Evolutionary conservation across 1,139 yeast species (phyloP).

Genomic region (Magnusiomyces suaveolens): DNA sequence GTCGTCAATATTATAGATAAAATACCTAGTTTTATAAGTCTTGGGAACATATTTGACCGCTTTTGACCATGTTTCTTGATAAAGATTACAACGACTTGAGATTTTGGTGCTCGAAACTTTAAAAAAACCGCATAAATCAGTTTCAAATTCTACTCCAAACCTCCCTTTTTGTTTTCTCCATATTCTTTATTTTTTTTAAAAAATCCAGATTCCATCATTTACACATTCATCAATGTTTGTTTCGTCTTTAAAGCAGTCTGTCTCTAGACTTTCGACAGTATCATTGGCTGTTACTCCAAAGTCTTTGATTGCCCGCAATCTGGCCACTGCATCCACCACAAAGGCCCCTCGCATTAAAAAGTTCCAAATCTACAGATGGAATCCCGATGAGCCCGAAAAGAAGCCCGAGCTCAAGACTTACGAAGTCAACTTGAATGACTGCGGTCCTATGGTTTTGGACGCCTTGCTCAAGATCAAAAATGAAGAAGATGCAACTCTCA

Average conservation of each 20-base stretch:
- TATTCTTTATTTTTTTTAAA: too few relatives aligned
- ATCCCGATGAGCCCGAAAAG: slow-evolving; percentile 90
- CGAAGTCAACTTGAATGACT: slow-evolving; percentile 73
- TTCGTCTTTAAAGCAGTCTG: slow-evolving; percentile 6
- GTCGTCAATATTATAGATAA: too few relatives aligned
- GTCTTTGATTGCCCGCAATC: slow-evolving; percentile 14
- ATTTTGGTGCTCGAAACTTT: too few relatives aligned
- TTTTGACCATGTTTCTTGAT: too few relatives aligned
- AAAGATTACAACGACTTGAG: too few relatives aligned
- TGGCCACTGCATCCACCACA: slow-evolving; percentile 19
- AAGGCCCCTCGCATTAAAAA: slow-evolving; percentile 54
- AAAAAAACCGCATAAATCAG: neutral
- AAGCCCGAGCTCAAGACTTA: slow-evolving; percentile 83
- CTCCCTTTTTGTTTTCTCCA: neutral
- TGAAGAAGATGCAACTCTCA: slow-evolving; percentile 90
- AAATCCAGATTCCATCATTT: too few relatives aligned
- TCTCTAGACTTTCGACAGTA: neutral
- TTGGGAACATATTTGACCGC: too few relatives aligned
- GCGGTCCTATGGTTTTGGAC: slow-evolving; percentile 98
- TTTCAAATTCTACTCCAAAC: neutral
- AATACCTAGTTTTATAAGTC: too few relatives aligned
- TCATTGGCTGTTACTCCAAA: neutral
- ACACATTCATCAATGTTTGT: too few relatives aligned
- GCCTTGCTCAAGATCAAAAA: slow-evolving; percentile 90
- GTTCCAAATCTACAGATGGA: slow-evolving; percentile 95